Evolutionary conservation across 495 filamentous ascomycete species (phyloP).

Genomic region (Chaetomidium leptoderma): DNA sequence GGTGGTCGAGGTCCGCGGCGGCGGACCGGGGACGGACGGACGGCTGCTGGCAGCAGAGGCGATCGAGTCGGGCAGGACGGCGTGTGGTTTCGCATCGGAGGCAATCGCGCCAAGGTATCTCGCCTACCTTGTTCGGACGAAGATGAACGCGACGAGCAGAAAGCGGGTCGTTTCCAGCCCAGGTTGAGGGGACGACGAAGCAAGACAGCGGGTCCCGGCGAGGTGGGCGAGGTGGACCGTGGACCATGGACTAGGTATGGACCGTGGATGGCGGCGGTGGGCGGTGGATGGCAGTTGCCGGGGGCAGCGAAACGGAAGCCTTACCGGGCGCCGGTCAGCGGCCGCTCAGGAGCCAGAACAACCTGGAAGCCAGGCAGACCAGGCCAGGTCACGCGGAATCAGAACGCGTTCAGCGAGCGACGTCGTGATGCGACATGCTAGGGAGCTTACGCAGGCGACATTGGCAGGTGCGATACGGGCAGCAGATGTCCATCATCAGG

Average conservation of each 20-base stretch:
- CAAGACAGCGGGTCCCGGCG: too few species aligned
- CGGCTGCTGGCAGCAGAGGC: background rate
- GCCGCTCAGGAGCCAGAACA: constrained; percentile 1
- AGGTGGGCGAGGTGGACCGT: constrained; percentile 1
- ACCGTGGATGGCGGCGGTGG: background rate
- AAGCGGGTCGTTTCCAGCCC: constrained; percentile 12
- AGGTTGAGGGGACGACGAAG: constrained; percentile 15
- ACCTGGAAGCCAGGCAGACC: constrained; percentile 7
- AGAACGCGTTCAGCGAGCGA: background rate
- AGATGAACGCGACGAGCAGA: background rate
- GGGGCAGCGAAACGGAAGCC: constrained; percentile 26
- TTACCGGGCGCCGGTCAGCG: constrained; percentile 21
- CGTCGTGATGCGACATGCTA: background rate
- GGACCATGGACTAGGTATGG: too few species aligned
- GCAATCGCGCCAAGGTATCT: background rate
- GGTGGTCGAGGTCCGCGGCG: constrained; percentile 11
- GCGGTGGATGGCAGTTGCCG: constrained; percentile 5
- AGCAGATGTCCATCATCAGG: constrained; percentile 14
- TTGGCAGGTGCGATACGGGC: background rate
- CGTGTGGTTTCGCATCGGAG: constrained; percentile 9
- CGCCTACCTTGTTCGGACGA: constrained; percentile 6
- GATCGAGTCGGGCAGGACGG: background rate
- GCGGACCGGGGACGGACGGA: background rate
- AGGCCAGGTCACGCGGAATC: constrained; percentile 10
- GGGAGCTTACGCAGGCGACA: background rate